Conservation (phyloP, 805 yeast genomes). For the Saccharomycopsis sp. region DNA sequence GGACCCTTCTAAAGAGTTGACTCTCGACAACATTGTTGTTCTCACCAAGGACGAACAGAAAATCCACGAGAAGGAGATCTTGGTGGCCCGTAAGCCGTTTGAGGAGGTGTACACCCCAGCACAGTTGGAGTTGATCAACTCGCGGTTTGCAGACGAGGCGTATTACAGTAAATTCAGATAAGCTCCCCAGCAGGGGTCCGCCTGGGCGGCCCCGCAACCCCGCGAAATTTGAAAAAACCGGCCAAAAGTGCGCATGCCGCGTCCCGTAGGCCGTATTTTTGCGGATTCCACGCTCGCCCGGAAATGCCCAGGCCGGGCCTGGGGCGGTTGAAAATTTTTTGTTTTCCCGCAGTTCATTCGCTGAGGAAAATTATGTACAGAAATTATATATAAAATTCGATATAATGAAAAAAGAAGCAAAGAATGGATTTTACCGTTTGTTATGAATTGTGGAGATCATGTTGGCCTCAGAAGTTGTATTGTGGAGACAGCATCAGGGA, state of each 20-base stretch:
- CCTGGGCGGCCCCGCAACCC: not conserved
- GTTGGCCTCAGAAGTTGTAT: too few species aligned
- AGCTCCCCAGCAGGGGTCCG: too few species aligned
- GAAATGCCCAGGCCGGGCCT: not conserved
- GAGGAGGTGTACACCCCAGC: slow-evolving; percentile 58
- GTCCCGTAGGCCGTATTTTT: too few species aligned
- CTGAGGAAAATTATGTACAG: not conserved
- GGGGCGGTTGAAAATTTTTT: not conserved
- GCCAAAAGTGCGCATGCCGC: not conserved
- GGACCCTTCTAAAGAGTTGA: slow-evolving; percentile 62
- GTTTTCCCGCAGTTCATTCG: not conserved
- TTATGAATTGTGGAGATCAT: too few species aligned
- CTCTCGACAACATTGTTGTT: slow-evolving; percentile 73
- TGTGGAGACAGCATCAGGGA: too few species aligned
- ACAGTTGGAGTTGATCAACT: slow-evolving; percentile 48
- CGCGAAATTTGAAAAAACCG: not conserved
- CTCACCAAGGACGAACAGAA: slow-evolving; percentile 86
- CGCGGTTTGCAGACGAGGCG: slow-evolving; percentile 67
- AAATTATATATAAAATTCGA: not conserved
- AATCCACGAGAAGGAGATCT: slow-evolving; percentile 67
- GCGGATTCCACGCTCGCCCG: not conserved
- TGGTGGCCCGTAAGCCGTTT: slow-evolving; percentile 58
- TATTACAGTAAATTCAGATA: slow-evolving; percentile 57
- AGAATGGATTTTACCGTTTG: not conserved
- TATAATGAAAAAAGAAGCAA: not conserved